Conservation (phyloP, 2,329 filamentous ascomycete species). For the Penicillium sp. region DNA sequence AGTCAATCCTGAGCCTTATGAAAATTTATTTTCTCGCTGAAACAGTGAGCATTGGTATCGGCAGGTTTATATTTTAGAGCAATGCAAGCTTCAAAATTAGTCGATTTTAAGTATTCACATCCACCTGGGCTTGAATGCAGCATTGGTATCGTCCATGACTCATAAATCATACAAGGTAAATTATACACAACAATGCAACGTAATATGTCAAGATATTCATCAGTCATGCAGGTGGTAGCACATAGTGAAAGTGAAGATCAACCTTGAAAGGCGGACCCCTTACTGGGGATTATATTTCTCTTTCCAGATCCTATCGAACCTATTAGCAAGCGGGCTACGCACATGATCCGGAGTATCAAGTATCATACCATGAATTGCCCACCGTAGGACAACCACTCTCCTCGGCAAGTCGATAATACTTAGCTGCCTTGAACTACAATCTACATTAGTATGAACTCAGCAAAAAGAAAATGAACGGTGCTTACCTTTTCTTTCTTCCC, state of each 20-base stretch:
- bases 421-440: constrained; percentile 61
- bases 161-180: background rate
- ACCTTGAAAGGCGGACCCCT: background rate
- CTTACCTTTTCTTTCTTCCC: constrained; percentile 98
- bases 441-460: constrained; percentile 6
- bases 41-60: too few species aligned
- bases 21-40: too few species aligned
- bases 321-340: constrained; percentile 6
- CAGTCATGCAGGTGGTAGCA: background rate
- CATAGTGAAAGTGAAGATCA: background rate
- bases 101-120: background rate
- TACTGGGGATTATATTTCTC: constrained; percentile 74
- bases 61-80: too few species aligned
- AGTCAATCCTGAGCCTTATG: too few species aligned
- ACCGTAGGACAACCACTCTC: constrained; percentile 84
- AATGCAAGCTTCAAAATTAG: too few species aligned
- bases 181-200: background rate
- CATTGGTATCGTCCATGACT: background rate
- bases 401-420: constrained; percentile 90
- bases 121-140: background rate
- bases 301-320: constrained; percentile 84
- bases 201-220: background rate
- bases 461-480: too few species aligned
- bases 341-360: background rate
- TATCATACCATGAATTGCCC: constrained; percentile 87